Evolutionary conservation across 306 rosid genomes (phyloP), one percentile per base, ranked within the genome.

Genomic region (Quercus agrifolia): DNA sequence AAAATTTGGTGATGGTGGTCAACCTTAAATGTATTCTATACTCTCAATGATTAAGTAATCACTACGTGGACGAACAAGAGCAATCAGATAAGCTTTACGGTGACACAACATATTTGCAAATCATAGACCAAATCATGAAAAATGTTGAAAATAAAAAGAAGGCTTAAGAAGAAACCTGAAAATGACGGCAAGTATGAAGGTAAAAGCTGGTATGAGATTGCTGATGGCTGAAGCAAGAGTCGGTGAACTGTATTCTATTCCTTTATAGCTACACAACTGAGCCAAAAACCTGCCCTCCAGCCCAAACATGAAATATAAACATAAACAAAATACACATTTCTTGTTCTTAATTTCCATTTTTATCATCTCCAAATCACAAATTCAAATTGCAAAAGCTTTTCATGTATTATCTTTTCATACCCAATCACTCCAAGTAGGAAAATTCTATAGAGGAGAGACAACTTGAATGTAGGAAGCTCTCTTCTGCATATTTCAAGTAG

Each of bases 131-230:
- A 41, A 41, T 41, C 46, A 41, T 41, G 11, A 41, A 0, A 41
- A 41, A 41, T 41, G 46, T 41, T 7, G 0, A 41, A 49, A 49
- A 49, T 49, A 49, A 12, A 49, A 49, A 3, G 52, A 23, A 49
- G 54, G 17, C 17, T 49, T 12, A 49, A 20, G 44, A 8, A 44
- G 8, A 66, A 61, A 90, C 94, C 92, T 85, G 87, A 88, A 90
- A 78, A 87, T n/a, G 41, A 80, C 21, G 1, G 94, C 92, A 15
- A 90, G 78, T 5, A 88, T 71, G 87, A 90, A 87, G 28, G 92
- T 85, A 41, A 85, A 87, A 28, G 90, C 91, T 0, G 94, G 94
- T 0, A 77, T 46, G 56, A 90, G 92, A 63, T 79, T 88, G 83
- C 79, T 13, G 10, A 82, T 78, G 14, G 88, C 82, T 25, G 92